Conservation (phyloP, 108 stramenopile genomes). For the Nitzschia putrida region DNA sequence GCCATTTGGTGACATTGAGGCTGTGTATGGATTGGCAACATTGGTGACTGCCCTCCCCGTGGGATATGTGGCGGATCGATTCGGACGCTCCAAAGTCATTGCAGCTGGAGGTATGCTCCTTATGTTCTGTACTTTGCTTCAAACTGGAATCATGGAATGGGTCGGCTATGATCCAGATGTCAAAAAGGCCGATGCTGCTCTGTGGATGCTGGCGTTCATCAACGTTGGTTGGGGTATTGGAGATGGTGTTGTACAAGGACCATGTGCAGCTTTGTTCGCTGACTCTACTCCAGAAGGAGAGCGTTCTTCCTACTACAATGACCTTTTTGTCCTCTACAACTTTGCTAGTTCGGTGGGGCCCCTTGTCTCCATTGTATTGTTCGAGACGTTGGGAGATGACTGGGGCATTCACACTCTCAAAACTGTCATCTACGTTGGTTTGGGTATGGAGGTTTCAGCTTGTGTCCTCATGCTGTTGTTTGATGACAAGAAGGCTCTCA, state of each 20-base stretch:
- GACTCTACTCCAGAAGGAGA: constrained; percentile 63
- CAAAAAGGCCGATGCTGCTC: constrained; percentile 5
- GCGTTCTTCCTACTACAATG: constrained; percentile 53
- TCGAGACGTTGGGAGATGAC: constrained; percentile 56
- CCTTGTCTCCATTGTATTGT: constrained; percentile 49
- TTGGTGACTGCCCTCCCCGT: constrained; percentile 62
- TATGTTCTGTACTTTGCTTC: constrained; percentile 37
- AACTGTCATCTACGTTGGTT: constrained; percentile 57
- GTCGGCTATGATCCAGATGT: constrained; percentile 20
- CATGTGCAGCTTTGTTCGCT: constrained; percentile 61
- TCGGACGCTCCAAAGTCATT: constrained; percentile 44
- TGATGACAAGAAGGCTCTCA: constrained; percentile 61
- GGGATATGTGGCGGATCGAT: constrained; percentile 60
- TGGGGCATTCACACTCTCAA: constrained; percentile 54
- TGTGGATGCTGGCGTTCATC: constrained; percentile 35
- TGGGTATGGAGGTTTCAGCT: constrained; percentile 53
- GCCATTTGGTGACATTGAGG: constrained; percentile 62
- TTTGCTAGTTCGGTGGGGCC: constrained; percentile 56
- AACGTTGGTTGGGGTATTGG: constrained; percentile 57
- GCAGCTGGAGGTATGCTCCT: constrained; percentile 43
- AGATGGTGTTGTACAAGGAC: constrained; percentile 57
- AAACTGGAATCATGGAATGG: constrained; percentile 33
- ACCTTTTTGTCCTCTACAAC: constrained; percentile 47
- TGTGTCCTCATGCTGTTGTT: constrained; percentile 61
- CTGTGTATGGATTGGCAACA: constrained; percentile 51